Evolutionary conservation across 208 protist genomes (phyloP), one percentile per base, ranked within the genome.

Genomic region (Trypanosoma caninum): DNA sequence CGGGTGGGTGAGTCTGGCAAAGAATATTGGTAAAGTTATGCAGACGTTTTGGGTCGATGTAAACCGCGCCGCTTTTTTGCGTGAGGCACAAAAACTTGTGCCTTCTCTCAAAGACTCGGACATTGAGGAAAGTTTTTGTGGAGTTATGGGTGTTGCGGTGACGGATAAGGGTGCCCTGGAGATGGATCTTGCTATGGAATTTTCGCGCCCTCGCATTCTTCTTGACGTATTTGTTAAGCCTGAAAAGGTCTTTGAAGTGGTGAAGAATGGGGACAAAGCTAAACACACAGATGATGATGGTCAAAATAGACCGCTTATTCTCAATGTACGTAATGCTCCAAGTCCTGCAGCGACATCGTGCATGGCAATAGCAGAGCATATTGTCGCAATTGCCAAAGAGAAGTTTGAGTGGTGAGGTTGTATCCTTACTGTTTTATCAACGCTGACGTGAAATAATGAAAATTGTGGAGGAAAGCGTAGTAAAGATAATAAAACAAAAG

Each of bases 291-390:
- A 50, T 10, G 38, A 33, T 27, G 23, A 51, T 27, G 56, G 63
- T 35, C 70, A 51, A 7, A 40, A 35, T 0, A 61, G 52, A 30
- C 82, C 82, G 20, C 70, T 93, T 41, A 82, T 93, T 54, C 25
- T 96, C 3, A 89, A 96, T 61, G 80, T 97, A n/a, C 77, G 90
- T 44, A 97, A 96, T 59, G 87, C 89, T 20, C 91, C 91, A 1
- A 94, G 84, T 44, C 93, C 90, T 3, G 80, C 89, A 0, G 89
- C 91, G 13, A 97, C 93, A 9, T 71, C 89, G 8, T 85, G 65
- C 27, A 75, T 97, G 63, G 78, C 93, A 16, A 94, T 97, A 48
- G 91, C 90, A 0, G 77, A 95, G 41, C 80, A 91, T 44, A 92
- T 97, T 52, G 84, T 93, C 2, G 41, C 72, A 28, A 46, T 47